Evolutionary conservation across 345 rosid species (phyloP).

Genomic region (Citrus glauca): DNA sequence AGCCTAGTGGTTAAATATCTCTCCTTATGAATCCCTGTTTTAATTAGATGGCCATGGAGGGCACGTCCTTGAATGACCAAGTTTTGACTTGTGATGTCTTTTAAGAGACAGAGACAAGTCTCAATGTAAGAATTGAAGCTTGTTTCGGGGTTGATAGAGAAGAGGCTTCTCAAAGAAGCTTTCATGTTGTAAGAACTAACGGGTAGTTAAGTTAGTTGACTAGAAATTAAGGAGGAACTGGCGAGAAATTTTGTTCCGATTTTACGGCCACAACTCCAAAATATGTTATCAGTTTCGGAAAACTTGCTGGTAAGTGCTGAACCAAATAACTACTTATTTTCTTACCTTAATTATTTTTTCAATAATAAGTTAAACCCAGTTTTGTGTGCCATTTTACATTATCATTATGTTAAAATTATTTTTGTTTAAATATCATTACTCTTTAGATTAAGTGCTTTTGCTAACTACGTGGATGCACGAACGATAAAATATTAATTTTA

Average conservation of each 20-base stretch:
- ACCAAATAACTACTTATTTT: too few relatives aligned
- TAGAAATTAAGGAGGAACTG: background rate
- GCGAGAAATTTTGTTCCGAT: background rate
- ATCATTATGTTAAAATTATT: too few relatives aligned
- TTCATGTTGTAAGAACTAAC: slow-evolving; percentile 25
- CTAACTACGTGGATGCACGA: too few relatives aligned
- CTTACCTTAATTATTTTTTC: too few relatives aligned
- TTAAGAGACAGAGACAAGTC: slow-evolving; percentile 26
- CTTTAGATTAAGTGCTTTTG: too few relatives aligned
- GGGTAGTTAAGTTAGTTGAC: slow-evolving; percentile 23
- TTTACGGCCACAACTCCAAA: too few relatives aligned
- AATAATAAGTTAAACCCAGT: too few relatives aligned
- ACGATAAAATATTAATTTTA: too few relatives aligned
- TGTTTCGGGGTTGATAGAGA: slow-evolving; percentile 11
- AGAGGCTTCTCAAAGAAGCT: slow-evolving; percentile 25
- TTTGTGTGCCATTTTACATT: too few relatives aligned
- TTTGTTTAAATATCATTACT: too few relatives aligned
- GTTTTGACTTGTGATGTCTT: slow-evolving; percentile 27
- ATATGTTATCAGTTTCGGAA: too few relatives aligned
- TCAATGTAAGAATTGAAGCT: slow-evolving; percentile 24
- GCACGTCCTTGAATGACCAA: slow-evolving; percentile 29
- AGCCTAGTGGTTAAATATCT: slow-evolving; percentile 42
- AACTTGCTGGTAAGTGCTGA: too few relatives aligned
- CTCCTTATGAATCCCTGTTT: slow-evolving; percentile 39
- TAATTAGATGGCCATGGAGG: slow-evolving; percentile 47